Percentiles rank a stretch among this genome's conserved stretches.
These are phyloP conservation scores for Ceratobasidium theobromae DNA, from an alignment of 1,284 basidiomycete species.

Conservation along the genomic window DNA sequence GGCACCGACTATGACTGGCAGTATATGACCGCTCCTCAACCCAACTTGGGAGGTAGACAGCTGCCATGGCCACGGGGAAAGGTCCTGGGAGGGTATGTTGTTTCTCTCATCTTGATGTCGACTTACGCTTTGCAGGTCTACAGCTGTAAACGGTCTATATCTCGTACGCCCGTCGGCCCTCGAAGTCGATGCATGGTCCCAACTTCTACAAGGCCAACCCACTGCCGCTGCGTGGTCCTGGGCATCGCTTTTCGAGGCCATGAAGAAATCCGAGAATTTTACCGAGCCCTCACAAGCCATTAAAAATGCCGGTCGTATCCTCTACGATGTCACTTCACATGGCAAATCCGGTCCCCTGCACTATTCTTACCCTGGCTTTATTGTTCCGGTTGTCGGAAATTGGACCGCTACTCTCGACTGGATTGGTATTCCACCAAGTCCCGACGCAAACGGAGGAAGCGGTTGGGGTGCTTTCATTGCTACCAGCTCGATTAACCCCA, in stretches of 20 bases:
- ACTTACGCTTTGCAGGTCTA: conserved; percentile 38
- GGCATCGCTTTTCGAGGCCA: conserved; percentile 52
- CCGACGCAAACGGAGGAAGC: conserved; percentile 54
- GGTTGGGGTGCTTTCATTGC: conserved; percentile 59
- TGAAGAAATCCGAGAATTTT: conserved; percentile 59
- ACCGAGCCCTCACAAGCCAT: conserved; percentile 44
- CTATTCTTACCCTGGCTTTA: conserved; percentile 42
- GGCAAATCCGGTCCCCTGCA: conserved; percentile 52
- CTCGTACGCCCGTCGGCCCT: conserved; percentile 54
- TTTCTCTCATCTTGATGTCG: background rate
- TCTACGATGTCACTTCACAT: conserved; percentile 46
- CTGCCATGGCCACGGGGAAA: conserved; percentile 63
- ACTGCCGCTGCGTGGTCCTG: conserved; percentile 55
- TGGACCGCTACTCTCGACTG: conserved; percentile 54
- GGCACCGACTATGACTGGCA: conserved; percentile 62
- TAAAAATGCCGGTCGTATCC: conserved; percentile 43
- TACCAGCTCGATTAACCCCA: conserved; percentile 62
- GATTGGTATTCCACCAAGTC: conserved; percentile 48
- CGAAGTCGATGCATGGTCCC: conserved; percentile 60
- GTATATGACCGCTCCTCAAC: conserved; percentile 58
- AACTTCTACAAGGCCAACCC: conserved; percentile 45
- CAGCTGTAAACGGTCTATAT: conserved; percentile 72
- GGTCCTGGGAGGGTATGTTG: conserved; percentile 63
- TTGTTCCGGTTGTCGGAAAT: conserved; percentile 52
- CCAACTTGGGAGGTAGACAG: conserved; percentile 45